These are phyloP conservation scores for Xylariaceae sp. DNA, from an alignment of 2,329 filamentous ascomycete species.

Conservation along the genomic window DNA sequence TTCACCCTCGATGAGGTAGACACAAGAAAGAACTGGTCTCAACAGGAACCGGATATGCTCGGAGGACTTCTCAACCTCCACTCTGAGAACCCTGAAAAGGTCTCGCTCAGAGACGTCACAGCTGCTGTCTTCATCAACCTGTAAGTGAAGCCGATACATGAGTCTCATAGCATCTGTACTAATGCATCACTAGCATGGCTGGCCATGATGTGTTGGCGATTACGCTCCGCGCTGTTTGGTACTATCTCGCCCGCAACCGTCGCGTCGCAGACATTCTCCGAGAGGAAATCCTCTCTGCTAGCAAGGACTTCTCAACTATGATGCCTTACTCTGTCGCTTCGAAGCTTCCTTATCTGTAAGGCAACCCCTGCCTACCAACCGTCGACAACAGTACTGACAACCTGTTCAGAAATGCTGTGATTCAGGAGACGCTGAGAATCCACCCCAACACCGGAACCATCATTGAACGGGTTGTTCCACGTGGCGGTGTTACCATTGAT, in stretches of 20 bases:
- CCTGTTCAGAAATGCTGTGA: slow-evolving; percentile 4
- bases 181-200: slow-evolving; percentile 6
- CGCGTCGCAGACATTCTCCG: slow-evolving; percentile 8
- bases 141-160: slow-evolving; percentile 1
- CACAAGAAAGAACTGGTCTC: background rate
- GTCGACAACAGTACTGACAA: background rate
- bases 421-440: slow-evolving; percentile 10
- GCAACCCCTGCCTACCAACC: background rate
- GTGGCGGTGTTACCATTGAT: slow-evolving; percentile 46
- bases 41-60: slow-evolving; percentile 10
- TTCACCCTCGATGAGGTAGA: slow-evolving; percentile 6
- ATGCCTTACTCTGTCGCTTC: slow-evolving; percentile 11
- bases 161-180: background rate
- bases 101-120: slow-evolving; percentile 11
- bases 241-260: slow-evolving; percentile 12
- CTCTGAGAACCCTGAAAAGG: slow-evolving; percentile 10
- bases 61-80: slow-evolving; percentile 11
- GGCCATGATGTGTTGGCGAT: slow-evolving; percentile 17
- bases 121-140: slow-evolving; percentile 17
- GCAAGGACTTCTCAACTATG: background rate
- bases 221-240: slow-evolving; percentile 11
- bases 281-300: slow-evolving; percentile 5
- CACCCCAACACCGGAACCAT: slow-evolving; percentile 57
- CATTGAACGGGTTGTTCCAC: slow-evolving; percentile 56
- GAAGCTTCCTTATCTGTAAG: slow-evolving; percentile 12